Percentiles rank a stretch among this genome's conserved stretches.
Evolutionary conservation across 306 rosid genomes (phyloP).

Genomic region (Arachis hypogaea): DNA sequence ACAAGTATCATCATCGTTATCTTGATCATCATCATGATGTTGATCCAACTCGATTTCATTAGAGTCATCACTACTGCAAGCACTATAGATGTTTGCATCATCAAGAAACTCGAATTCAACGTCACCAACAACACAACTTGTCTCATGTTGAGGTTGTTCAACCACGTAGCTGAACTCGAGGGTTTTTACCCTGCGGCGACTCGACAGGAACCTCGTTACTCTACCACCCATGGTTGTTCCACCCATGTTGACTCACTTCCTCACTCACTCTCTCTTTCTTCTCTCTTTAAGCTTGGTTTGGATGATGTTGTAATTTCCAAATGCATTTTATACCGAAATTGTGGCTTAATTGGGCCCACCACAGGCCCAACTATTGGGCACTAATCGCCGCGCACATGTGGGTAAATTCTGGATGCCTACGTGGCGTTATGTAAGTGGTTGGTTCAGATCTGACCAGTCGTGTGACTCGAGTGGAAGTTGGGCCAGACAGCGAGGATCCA

Average conservation of each 20-base stretch:
- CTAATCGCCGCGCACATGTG: conserved; percentile 60
- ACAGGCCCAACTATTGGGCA: neutral
- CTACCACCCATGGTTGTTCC: conserved; percentile 31
- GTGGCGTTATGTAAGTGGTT: conserved; percentile 37
- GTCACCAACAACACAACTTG: conserved; percentile 40
- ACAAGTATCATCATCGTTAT: conserved; percentile 14
- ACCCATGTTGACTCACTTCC: conserved; percentile 12
- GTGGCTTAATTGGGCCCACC: conserved; percentile 40
- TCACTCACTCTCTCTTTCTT: neutral
- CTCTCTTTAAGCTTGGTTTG: neutral
- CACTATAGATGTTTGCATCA: conserved; percentile 40
- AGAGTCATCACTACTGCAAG: conserved; percentile 33
- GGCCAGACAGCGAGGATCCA: conserved; percentile 78
- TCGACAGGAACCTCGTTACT: conserved; percentile 34
- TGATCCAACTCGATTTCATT: conserved; percentile 45
- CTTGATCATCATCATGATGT: conserved; percentile 45
- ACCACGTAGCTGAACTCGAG: neutral
- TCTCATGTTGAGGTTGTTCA: neutral
- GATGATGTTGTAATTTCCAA: neutral
- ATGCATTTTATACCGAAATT: conserved; percentile 31
- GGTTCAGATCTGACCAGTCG: conserved; percentile 41
- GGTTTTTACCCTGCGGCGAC: conserved; percentile 1
- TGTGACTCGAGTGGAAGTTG: neutral
- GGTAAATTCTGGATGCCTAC: neutral
- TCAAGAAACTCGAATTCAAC: conserved; percentile 70